Evolutionary conservation across 768 basidiomycete genomes (phyloP).

Genomic region (Mrakia frigida): DNA sequence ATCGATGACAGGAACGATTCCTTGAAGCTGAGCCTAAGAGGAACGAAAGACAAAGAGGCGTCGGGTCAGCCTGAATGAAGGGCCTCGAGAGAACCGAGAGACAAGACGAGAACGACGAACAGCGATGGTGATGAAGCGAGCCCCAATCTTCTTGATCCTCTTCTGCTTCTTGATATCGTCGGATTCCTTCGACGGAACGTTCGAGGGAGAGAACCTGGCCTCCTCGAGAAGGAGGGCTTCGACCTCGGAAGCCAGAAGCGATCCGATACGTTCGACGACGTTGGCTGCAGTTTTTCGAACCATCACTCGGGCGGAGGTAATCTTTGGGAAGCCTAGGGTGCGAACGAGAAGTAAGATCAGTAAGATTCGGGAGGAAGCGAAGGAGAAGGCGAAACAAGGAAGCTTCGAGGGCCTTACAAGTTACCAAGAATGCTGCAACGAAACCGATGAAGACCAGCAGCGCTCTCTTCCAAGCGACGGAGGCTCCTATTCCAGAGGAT

Average conservation of each 20-base stretch:
- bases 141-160: conserved; percentile 38
- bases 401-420: conserved; percentile 36
- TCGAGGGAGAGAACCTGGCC: conserved; percentile 35
- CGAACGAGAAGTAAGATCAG: background rate
- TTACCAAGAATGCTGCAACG: conserved; percentile 53
- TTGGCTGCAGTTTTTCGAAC: conserved; percentile 23
- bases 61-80: too few relatives aligned
- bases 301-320: conserved; percentile 13
- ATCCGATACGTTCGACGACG: conserved; percentile 46
- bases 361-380: background rate
- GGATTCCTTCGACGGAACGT: conserved; percentile 33
- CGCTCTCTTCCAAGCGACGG: conserved; percentile 53
- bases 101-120: conserved; percentile 17
- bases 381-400: too few relatives aligned
- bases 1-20: conserved; percentile 34
- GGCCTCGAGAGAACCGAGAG: background rate
- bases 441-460: conserved; percentile 48
- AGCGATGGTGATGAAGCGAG: conserved; percentile 30
- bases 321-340: conserved; percentile 8
- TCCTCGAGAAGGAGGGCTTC: conserved; percentile 47
- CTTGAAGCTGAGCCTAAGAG: conserved; percentile 12
- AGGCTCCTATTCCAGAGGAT: conserved; percentile 55
- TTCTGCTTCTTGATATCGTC: conserved; percentile 34
- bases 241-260: conserved; percentile 46
- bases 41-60: conserved; percentile 34